These are phyloP conservation scores for Sclerotinia glacialis DNA, from an alignment of 2,329 filamentous ascomycete species.

Conservation along the genomic window DNA sequence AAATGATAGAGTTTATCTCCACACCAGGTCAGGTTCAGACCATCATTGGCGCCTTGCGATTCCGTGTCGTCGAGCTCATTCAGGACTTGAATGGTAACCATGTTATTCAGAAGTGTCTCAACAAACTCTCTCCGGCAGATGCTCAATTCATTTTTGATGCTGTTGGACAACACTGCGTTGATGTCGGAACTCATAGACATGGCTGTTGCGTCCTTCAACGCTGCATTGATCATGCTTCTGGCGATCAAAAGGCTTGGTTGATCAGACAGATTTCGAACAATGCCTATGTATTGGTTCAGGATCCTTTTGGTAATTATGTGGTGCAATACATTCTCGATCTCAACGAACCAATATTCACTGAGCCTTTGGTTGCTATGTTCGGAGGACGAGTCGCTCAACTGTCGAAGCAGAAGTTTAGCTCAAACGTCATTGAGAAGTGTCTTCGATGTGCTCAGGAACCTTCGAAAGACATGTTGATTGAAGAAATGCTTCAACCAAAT, in stretches of 20 bases:
- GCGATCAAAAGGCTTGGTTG: constrained; percentile 81
- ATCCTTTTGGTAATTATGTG: constrained; percentile 98
- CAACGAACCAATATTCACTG: constrained; percentile 81
- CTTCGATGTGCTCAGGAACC: constrained; percentile 75
- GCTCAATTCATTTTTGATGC: constrained; percentile 97
- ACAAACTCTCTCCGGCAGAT: constrained; percentile 80
- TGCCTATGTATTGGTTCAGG: constrained; percentile 86
- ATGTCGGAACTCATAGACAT: constrained; percentile 93
- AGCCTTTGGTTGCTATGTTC: constrained; percentile 82
- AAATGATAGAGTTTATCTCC: constrained; percentile 98
- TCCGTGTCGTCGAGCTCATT: constrained; percentile 88
- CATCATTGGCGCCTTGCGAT: constrained; percentile 80
- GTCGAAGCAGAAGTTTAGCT: constrained; percentile 98
- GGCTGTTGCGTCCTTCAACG: constrained; percentile 97
- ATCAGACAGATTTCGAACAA: constrained; percentile 84
- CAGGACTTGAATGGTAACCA: constrained; percentile 98
- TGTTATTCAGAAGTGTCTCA: constrained; percentile 98
- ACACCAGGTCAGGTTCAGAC: constrained; percentile 80
- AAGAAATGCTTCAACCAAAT: constrained; percentile 71
- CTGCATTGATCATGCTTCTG: constrained; percentile 95
- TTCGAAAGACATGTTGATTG: constrained; percentile 77
- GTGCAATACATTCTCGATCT: constrained; percentile 98
- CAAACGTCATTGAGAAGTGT: constrained; percentile 97
- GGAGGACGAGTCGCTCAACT: constrained; percentile 65
- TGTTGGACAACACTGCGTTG: constrained; percentile 80